These are phyloP conservation scores for Raddia distichophylla DNA, from an alignment of 176 grass and related monocot species.

Conservation along the genomic window DNA sequence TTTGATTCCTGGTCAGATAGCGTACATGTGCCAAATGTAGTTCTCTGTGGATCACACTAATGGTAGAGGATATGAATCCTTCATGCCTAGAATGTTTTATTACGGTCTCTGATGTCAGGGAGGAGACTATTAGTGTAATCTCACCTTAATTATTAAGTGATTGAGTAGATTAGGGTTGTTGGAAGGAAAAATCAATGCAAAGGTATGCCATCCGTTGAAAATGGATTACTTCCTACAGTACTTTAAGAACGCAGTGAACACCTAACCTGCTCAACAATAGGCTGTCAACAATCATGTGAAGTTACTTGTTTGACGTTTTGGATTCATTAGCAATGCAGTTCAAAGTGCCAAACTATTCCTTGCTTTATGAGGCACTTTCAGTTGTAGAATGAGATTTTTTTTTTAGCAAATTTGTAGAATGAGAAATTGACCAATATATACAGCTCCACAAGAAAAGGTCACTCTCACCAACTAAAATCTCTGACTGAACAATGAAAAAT, in stretches of 20 bases:
- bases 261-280: slow-evolving; percentile 38
- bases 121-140: neutral
- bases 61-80: neutral
- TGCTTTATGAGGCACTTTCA: slow-evolving; percentile 9
- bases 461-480: slow-evolving; percentile 13
- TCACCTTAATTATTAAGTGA: neutral
- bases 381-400: neutral
- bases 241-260: slow-evolving; percentile 26
- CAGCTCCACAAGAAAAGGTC: neutral
- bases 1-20: neutral
- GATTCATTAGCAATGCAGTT: slow-evolving; percentile 28
- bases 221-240: slow-evolving; percentile 42
- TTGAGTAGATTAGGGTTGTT: slow-evolving; percentile 1
- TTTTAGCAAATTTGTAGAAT: neutral
- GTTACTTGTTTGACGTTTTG: slow-evolving; percentile 49
- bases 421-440: slow-evolving; percentile 6
- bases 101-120: neutral
- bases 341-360: slow-evolving; percentile 16
- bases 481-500: neutral
- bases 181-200: neutral
- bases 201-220: slow-evolving; percentile 5
- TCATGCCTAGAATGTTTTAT: neutral
- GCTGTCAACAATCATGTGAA: slow-evolving; percentile 39
- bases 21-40: neutral
- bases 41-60: neutral